Conservation (phyloP, 2,329 filamentous ascomycete species). For the Blastomyces emzantsi region DNA sequence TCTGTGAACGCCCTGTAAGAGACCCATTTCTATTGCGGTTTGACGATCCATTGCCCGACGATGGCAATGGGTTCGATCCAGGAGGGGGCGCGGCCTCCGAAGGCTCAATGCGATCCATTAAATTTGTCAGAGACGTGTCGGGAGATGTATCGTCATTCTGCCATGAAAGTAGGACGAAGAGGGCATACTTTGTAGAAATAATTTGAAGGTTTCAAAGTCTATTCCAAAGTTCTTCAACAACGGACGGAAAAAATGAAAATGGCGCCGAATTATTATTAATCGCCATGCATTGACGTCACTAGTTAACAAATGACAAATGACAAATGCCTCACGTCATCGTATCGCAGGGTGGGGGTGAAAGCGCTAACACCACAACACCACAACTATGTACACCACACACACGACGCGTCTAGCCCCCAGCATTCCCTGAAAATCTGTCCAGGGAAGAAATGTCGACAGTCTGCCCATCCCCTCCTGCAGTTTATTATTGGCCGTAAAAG, state of each 20-base stretch:
- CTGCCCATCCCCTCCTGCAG: too few species aligned
- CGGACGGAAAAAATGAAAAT: neutral
- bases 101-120: slow-evolving; percentile 34
- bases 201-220: neutral
- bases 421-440: too few species aligned
- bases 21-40: neutral
- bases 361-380: too few species aligned
- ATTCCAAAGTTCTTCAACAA: neutral
- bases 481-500: too few species aligned
- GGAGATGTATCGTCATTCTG: neutral
- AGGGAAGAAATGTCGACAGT: too few species aligned
- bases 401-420: too few species aligned
- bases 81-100: slow-evolving; percentile 6
- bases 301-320: neutral
- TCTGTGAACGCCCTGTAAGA: slow-evolving; percentile 7
- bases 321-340: neutral
- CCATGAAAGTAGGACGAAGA: neutral
- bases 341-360: neutral
- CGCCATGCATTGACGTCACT: neutral
- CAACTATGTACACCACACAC: too few species aligned
- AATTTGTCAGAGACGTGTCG: neutral
- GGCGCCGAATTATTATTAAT: neutral
- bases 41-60: neutral
- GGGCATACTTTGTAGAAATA: neutral
- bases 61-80: neutral